Evolutionary conservation across 306 rosid species (phyloP).

Genomic region (Inga oerstediana): DNA sequence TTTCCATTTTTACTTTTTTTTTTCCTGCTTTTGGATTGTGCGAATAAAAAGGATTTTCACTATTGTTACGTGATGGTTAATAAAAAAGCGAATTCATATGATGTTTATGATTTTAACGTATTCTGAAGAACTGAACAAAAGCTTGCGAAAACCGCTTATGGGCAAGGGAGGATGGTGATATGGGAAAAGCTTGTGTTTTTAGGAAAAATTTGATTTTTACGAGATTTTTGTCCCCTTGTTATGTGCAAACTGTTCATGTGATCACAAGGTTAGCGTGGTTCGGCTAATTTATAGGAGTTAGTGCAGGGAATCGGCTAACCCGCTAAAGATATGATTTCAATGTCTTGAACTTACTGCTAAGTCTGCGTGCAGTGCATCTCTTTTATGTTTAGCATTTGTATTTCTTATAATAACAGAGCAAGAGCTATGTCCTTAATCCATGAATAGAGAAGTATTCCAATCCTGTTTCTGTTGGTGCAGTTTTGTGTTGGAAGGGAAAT

Average conservation of each 20-base stretch:
- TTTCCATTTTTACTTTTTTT: neutral
- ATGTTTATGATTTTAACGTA: neutral
- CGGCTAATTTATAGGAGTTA: slow-evolving; percentile 31
- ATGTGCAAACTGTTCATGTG: slow-evolving; percentile 15
- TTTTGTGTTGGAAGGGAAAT: slow-evolving; percentile 35
- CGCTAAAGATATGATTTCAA: slow-evolving; percentile 1
- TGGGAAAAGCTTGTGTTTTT: neutral
- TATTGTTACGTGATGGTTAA: neutral
- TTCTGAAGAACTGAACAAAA: neutral
- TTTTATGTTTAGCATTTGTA: slow-evolving; percentile 19
- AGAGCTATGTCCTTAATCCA: neutral
- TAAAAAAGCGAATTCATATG: neutral
- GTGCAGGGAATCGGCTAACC: slow-evolving; percentile 6
- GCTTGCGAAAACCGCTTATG: neutral
- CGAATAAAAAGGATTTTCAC: neutral
- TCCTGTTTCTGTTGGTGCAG: slow-evolving; percentile 28
- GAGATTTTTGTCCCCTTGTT: neutral
- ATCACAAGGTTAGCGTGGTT: neutral
- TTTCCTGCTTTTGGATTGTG: neutral
- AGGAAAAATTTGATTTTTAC: slow-evolving; percentile 2
- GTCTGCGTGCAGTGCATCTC: slow-evolving; percentile 8
- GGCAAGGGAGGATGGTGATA: neutral
- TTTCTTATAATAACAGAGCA: slow-evolving; percentile 8
- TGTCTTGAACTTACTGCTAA: slow-evolving; percentile 7
- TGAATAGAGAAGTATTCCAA: neutral